A percentile compares a stretch with the other conserved stretches of the same genome.
Evolutionary conservation across 352 stramenopile species (phyloP).

Genomic region (Pythium diclinum): DNA sequence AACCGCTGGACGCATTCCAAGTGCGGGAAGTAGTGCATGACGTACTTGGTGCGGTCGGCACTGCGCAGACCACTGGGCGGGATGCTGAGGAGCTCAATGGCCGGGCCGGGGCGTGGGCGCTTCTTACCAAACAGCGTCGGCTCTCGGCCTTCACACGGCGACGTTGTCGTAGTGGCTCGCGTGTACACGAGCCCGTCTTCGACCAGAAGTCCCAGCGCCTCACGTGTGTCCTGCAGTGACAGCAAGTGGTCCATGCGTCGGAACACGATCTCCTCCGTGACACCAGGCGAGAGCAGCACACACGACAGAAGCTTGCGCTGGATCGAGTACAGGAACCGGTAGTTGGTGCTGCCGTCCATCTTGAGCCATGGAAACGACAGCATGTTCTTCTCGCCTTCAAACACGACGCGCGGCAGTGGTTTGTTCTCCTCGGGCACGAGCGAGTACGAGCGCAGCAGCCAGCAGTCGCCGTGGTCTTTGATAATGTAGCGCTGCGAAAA

Average conservation of each 20-base stretch:
- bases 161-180: constrained; percentile 29
- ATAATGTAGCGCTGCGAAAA: constrained; percentile 60
- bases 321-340: constrained; percentile 71
- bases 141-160: neutral
- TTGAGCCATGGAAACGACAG: constrained; percentile 80
- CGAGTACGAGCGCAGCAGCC: constrained; percentile 65
- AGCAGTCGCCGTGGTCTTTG: constrained; percentile 64
- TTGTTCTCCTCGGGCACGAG: constrained; percentile 30
- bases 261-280: constrained; percentile 54
- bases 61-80: constrained; percentile 27
- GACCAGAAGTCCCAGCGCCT: constrained; percentile 64
- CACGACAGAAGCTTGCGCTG: constrained; percentile 68
- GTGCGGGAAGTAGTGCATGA: constrained; percentile 75
- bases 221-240: constrained; percentile 68
- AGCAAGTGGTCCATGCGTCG: constrained; percentile 57
- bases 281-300: constrained; percentile 52
- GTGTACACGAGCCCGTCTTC: constrained; percentile 72
- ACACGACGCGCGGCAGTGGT: constrained; percentile 38
- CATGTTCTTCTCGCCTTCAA: constrained; percentile 76
- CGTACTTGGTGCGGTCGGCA: constrained; percentile 45
- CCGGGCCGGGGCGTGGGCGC: neutral
- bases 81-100: constrained; percentile 11
- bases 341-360: constrained; percentile 76
- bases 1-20: constrained; percentile 80
- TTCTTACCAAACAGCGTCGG: constrained; percentile 35